Evolutionary conservation across 768 basidiomycete genomes (phyloP).

Genomic region (Lentinula sp.): DNA sequence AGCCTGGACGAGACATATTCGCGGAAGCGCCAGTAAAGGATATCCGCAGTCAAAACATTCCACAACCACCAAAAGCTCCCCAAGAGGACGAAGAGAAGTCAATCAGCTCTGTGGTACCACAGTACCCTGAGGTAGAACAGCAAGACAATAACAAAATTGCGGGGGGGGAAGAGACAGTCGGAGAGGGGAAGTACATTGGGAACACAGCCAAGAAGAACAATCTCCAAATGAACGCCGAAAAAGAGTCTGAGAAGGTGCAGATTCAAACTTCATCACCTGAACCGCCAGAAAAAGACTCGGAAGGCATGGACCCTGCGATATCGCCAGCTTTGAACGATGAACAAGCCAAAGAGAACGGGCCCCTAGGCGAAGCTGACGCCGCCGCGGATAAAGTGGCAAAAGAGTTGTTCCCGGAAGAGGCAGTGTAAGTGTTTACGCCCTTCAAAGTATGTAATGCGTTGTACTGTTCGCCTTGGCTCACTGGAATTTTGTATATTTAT

Average conservation of each 20-base stretch:
- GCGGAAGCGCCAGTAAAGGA: constrained; percentile 42
- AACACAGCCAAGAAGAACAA: not conserved
- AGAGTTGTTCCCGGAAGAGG: constrained; percentile 46
- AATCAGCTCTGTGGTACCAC: constrained; percentile 26
- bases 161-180: constrained; percentile 6
- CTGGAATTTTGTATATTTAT: not conserved
- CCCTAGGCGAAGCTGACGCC: constrained; percentile 41
- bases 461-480: not conserved
- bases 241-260: constrained; percentile 2
- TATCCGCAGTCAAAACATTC: constrained; percentile 35
- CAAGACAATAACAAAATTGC: not conserved
- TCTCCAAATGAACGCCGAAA: not conserved
- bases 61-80: constrained; percentile 9
- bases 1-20: constrained; percentile 75
- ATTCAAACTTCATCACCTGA: not conserved
- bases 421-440: constrained; percentile 3
- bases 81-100: constrained; percentile 26
- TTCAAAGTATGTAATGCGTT: not conserved
- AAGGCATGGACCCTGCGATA: constrained; percentile 4
- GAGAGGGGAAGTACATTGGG: not conserved
- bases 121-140: not conserved
- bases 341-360: constrained; percentile 23
- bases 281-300: not conserved
- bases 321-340: not conserved
- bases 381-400: constrained; percentile 46